A percentile compares a stretch with the other conserved stretches of the same genome.
These are phyloP conservation scores for Metschnikowia koreensis DNA, from an alignment of 805 yeast genomes.

Conservation along the genomic window DNA sequence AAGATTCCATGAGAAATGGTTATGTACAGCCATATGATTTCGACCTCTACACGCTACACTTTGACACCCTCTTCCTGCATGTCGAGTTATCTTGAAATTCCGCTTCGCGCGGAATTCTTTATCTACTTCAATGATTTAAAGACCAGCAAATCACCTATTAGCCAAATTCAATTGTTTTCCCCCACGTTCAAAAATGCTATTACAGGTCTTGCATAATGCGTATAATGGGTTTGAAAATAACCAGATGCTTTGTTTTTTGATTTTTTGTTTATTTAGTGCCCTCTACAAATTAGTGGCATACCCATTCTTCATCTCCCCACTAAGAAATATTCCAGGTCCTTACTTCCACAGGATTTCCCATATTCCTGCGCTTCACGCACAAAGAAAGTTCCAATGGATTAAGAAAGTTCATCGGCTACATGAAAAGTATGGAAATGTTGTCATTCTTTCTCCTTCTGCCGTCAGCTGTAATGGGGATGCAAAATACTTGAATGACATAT, in stretches of 20 bases:
- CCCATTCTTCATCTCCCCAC: constrained; percentile 50
- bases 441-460: constrained; percentile 60
- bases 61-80: constrained; percentile 3
- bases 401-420: constrained; percentile 49
- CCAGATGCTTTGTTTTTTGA: constrained; percentile 2
- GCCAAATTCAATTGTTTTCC: constrained; percentile 4
- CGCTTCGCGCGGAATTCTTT: constrained; percentile 13
- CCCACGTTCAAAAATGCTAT: constrained; percentile 8
- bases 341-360: constrained; percentile 45
- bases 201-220: constrained; percentile 2
- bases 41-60: neutral
- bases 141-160: constrained; percentile 10
- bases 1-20: neutral
- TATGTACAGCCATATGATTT: neutral
- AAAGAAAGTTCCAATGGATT: constrained; percentile 47
- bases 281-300: constrained; percentile 37
- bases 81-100: constrained; percentile 8
- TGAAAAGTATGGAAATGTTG: constrained; percentile 56
- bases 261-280: constrained; percentile 20
- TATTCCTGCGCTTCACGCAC: constrained; percentile 32
- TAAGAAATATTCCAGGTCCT: constrained; percentile 60
- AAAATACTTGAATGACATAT: constrained; percentile 52
- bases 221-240: neutral
- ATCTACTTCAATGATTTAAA: constrained; percentile 9
- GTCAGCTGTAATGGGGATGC: constrained; percentile 54